Evolutionary conservation across 1,284 basidiomycete genomes (phyloP), one percentile per base, ranked within the genome.

Genomic region (Apiotrichum laibachii): DNA sequence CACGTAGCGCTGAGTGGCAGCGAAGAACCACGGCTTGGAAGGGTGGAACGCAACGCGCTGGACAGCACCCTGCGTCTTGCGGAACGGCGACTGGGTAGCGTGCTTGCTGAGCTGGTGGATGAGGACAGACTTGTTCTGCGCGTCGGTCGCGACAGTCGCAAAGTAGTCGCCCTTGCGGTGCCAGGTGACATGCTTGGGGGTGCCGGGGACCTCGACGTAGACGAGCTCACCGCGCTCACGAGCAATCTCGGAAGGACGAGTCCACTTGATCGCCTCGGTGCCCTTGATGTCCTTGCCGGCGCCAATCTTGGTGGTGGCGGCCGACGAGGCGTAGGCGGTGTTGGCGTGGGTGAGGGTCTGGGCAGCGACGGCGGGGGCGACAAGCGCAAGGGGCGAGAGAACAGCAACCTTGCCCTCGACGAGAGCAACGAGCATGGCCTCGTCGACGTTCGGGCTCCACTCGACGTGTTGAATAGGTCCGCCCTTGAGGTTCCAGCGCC

Each of bases 1-100:
- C 66, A 99, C 88, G 76, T 97, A 95, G 72, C 94, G 90, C 79
- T 99, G 94, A 5, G 96, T 99, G 85, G 96, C 96, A 55, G 98
- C 95, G 71, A 99, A 98, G 82, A 99, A 94, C 77, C 93, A 86
- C 9, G 96, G 92, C 76, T 92, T 93, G 50, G 82, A 79, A 3
- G 96, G 95, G 78, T 99, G 96, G 86, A 99, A 99, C 49, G 88
- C 83, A 18, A 96, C 91, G 55, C 88, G 81, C 79, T 99, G 95
- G 12, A 98, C 88, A 13, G 85, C 76, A 33, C 96, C 95, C 75
- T 90, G 90, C 66, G 93, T 85, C 76, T 93, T 93, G 74, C 88
- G 89, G 86, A 99, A 99, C 13, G 96, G 96, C 21, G 93, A 91
- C 79, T 99, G 96, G 9, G 93, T 96, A 74, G 96, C 89, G 73